A percentile compares a stretch with the other conserved stretches of the same genome.
These are phyloP conservation scores for Backusella tuberculispora DNA, from an alignment of 192 early-diverging fungal species.

Conservation along the genomic window DNA sequence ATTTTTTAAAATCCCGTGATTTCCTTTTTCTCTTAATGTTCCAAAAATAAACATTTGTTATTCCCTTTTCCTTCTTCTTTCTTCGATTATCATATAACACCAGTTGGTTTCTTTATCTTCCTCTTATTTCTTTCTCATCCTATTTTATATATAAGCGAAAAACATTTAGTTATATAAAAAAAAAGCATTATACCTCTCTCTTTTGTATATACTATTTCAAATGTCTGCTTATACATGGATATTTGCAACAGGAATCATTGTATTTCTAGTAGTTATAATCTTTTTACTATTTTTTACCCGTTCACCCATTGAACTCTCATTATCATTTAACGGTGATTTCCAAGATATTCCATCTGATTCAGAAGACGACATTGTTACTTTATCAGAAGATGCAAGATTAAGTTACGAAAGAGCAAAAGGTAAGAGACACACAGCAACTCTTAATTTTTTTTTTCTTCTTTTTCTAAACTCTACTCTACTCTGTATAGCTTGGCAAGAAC, in stretches of 20 bases:
- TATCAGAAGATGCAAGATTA: constrained; percentile 49
- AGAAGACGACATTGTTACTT: constrained; percentile 35
- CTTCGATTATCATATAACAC: not conserved
- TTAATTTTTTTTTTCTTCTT: no score
- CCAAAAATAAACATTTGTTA: not conserved
- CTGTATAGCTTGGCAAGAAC: constrained; percentile 67
- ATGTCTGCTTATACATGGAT: constrained; percentile 37
- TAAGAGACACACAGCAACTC: constrained; percentile 18
- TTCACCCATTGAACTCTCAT: constrained; percentile 29
- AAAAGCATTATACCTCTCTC: no score
- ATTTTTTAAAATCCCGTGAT: constrained; percentile 2
- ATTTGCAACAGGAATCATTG: constrained; percentile 40
- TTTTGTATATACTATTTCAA: no score
- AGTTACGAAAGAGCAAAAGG: constrained; percentile 52
- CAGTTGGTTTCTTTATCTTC: no score
- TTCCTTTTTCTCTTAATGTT: no score
- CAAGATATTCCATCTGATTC: constrained; percentile 46
- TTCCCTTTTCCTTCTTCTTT: not conserved
- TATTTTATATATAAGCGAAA: no score
- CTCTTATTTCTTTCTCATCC: no score
- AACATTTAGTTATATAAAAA: no score
- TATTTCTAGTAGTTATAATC: constrained; percentile 40
- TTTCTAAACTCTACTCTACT: not conserved
- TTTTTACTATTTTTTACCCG: constrained; percentile 44
- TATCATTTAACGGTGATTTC: constrained; percentile 28